Evolutionary conservation across 2,329 filamentous ascomycete genomes (phyloP).

Genomic region (Davidsoniella australis): DNA sequence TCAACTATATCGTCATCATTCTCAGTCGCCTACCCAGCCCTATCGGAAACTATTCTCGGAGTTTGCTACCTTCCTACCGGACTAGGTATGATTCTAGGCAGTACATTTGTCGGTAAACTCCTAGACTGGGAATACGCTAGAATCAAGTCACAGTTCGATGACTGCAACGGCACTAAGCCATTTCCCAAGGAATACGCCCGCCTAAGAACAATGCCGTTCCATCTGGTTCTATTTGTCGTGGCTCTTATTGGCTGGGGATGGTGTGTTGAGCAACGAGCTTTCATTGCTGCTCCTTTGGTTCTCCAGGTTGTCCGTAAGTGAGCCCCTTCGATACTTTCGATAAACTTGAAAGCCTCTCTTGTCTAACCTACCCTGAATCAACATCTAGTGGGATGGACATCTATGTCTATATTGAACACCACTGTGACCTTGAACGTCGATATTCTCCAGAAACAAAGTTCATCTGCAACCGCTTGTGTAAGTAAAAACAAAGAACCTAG

Average conservation of each 20-base stretch:
- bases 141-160: slow-evolving; percentile 12
- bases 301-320: slow-evolving; percentile 16
- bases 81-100: slow-evolving; percentile 18
- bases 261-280: slow-evolving; percentile 14
- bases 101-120: slow-evolving; percentile 17
- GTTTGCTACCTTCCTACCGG: slow-evolving; percentile 20
- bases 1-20: slow-evolving; percentile 21
- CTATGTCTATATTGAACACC: slow-evolving; percentile 19
- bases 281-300: background rate
- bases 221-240: slow-evolving; percentile 15
- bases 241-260: slow-evolving; percentile 18
- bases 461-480: slow-evolving; percentile 17
- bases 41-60: slow-evolving; percentile 19
- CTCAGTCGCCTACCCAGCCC: slow-evolving; percentile 15
- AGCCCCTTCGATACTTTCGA: slow-evolving; percentile 14
- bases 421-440: slow-evolving; percentile 21
- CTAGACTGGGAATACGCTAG: slow-evolving; percentile 19
- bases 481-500: too few species aligned
- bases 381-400: slow-evolving; percentile 14
- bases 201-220: slow-evolving; percentile 16
- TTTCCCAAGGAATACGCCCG: slow-evolving; percentile 18
- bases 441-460: slow-evolving; percentile 18
- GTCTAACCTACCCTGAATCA: too few species aligned
- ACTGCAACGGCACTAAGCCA: background rate
- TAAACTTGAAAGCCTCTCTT: too few species aligned